Base-by-base conservation (phyloP, 73 alveolate species). In the Symbiodinium pilosum region DNA sequence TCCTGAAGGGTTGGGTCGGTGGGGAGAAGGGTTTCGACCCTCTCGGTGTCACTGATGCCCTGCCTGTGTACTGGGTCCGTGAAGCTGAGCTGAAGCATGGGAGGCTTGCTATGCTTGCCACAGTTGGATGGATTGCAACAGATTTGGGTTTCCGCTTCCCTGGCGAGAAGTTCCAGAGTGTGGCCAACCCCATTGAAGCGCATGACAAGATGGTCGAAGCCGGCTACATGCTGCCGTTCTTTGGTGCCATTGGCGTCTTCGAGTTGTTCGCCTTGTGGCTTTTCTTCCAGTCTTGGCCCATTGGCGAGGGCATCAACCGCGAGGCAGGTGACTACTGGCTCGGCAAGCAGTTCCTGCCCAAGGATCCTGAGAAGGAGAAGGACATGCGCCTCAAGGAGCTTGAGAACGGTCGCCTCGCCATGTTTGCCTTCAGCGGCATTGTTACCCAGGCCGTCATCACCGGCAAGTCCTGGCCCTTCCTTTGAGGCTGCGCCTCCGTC, bases 21-120 rank as follows among this genome's bases (percentile, higher is more conserved):
- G 98, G 30, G 85, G 98, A 93, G 98, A 93, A 93, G 85, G 98
- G 98, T 68, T 93, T 93, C 84, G 98, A 93, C n/a, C 98, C 98
- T 24, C 87, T 93, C 43, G 93, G 98, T 39, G 92, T 81, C 71
- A 77, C 98, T 30, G 98, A 93, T 54, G 92, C 92, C 16, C 68
- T 93, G 68, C 93, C 91, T 2, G 98, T 93, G 84, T 93, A 93
- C 98, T 93, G 98, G 98, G 93, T 93, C 85, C 98, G 98, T 4
- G 98, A 93, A 44, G 98, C 98, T 30, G 98, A 93, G 30, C 43
- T 93, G 93, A 93, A 93, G 93, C 98, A 93, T 43, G 98, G 98
- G 38, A 83, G 98, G n/a, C 2, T 93, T 38, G 73, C 93, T 43
- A 83, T 36, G 68, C 69, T 83, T 38, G 92, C 92, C 38, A 40